Percentiles rank a stretch among this genome's conserved stretches.
phyloP scores from a whole-genome alignment of 2,329 filamentous ascomycete genomes.

The Pseudopithomyces maydicus region DNA sequence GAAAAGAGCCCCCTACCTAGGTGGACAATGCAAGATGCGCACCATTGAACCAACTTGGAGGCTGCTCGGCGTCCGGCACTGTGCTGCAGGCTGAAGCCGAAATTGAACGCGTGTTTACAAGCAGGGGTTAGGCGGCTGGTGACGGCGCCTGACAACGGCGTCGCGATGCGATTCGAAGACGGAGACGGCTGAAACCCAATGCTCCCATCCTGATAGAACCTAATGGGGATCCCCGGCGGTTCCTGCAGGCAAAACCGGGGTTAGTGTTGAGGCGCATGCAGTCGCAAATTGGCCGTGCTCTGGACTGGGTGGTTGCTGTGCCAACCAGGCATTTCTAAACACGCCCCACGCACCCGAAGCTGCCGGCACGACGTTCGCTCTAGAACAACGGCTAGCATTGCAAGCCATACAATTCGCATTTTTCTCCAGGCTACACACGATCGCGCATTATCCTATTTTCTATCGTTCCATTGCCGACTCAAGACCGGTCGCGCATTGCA shows the following conservation, averaged over 20 bases:
- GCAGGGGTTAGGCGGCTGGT: no score
- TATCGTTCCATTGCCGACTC: slow-evolving; percentile 1
- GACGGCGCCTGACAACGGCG: no score
- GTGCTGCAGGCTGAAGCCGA: no score
- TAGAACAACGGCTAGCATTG: not conserved
- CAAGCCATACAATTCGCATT: slow-evolving; percentile 1
- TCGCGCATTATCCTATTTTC: not conserved
- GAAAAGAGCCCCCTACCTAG: no score
- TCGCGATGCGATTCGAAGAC: no score
- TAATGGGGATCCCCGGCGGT: no score
- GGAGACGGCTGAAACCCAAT: no score
- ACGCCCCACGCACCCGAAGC: slow-evolving; percentile 6
- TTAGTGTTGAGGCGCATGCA: slow-evolving; percentile 5
- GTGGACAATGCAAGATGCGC: no score
- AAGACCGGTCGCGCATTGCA: not conserved
- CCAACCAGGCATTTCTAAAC: slow-evolving; percentile 1
- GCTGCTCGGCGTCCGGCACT: no score
- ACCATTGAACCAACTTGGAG: no score
- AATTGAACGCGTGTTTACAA: no score
- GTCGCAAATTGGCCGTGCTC: not conserved
- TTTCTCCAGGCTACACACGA: not conserved
- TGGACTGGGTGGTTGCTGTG: not conserved
- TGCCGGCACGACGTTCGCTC: slow-evolving; percentile 5
- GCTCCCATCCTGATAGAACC: no score
- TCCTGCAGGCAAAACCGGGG: not conserved